These are phyloP conservation scores for Penstemon davidsonii DNA, from an alignment of 257 asterid genomes.

Conservation along the genomic window DNA sequence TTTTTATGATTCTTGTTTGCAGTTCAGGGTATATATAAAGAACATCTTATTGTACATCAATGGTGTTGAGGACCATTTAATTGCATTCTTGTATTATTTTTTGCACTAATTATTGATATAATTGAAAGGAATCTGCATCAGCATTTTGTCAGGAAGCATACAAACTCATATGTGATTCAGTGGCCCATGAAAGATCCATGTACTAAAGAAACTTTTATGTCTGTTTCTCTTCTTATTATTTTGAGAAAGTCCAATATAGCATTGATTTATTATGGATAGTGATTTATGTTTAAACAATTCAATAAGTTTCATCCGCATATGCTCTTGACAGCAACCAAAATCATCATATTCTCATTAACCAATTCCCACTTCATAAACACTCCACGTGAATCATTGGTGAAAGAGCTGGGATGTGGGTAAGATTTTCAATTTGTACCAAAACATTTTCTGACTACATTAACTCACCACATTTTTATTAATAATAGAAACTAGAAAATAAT, in stretches of 20 bases:
- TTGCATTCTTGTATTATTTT: slow-evolving; percentile 12
- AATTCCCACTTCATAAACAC: too few relatives aligned
- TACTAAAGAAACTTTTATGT: slow-evolving; percentile 4
- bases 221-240: slow-evolving; percentile 3
- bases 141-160: slow-evolving; percentile 20
- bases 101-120: slow-evolving; percentile 5
- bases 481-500: background rate
- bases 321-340: background rate
- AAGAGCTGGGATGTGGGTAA: background rate
- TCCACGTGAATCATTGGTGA: background rate
- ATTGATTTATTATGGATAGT: slow-evolving; percentile 3
- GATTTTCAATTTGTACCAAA: too few relatives aligned
- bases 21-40: background rate
- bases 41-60: background rate
- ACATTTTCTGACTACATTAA: too few relatives aligned
- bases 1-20: background rate
- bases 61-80: background rate
- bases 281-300: slow-evolving; percentile 14
- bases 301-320: background rate
- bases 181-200: slow-evolving; percentile 17
- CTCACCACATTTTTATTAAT: too few relatives aligned
- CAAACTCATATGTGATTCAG: slow-evolving; percentile 1
- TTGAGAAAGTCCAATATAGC: background rate
- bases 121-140: slow-evolving; percentile 26
- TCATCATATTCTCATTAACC: background rate